Evolutionary conservation across 768 basidiomycete species (phyloP).

Genomic region (Jaapia argillacea): DNA sequence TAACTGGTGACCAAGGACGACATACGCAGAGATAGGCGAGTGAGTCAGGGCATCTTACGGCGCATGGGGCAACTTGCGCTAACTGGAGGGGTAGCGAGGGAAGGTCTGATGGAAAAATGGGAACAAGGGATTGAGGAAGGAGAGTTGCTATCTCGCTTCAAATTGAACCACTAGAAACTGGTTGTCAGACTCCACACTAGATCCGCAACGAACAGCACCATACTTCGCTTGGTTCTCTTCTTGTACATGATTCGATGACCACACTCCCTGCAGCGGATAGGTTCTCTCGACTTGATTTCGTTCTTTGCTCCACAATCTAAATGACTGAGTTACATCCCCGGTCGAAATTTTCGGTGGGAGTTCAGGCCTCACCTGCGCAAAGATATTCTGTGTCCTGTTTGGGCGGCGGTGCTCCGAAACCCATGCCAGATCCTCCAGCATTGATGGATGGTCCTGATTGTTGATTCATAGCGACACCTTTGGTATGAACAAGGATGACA

Average conservation of each 20-base stretch:
- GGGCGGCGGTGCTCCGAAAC: too few species aligned
- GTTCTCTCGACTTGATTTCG: constrained; percentile 83
- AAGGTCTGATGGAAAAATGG: too few species aligned
- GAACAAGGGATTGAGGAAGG: too few species aligned
- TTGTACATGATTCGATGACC: constrained; percentile 99
- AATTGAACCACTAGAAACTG: constrained; percentile 60
- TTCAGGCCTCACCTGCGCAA: constrained; percentile 78
- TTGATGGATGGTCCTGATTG: too few species aligned
- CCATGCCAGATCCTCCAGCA: too few species aligned
- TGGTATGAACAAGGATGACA: too few species aligned
- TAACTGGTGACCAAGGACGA: too few species aligned
- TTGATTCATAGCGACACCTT: too few species aligned
- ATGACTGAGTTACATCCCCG: constrained; percentile 4
- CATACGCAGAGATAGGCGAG: too few species aligned
- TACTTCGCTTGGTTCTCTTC: constrained; percentile 89
- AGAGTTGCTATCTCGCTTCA: constrained; percentile 83
- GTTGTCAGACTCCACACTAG: constrained; percentile 3
- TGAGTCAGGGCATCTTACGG: too few species aligned
- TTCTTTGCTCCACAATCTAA: constrained; percentile 85
- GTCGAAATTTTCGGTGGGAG: neutral
- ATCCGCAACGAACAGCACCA: constrained; percentile 21
- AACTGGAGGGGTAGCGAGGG: too few species aligned
- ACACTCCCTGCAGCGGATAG: constrained; percentile 92
- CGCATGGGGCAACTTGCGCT: too few species aligned
- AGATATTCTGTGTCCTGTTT: constrained; percentile 74